Base-by-base conservation (phyloP, 2,329 filamentous ascomycete genomes). In the Venturiaceae sp. region DNA sequence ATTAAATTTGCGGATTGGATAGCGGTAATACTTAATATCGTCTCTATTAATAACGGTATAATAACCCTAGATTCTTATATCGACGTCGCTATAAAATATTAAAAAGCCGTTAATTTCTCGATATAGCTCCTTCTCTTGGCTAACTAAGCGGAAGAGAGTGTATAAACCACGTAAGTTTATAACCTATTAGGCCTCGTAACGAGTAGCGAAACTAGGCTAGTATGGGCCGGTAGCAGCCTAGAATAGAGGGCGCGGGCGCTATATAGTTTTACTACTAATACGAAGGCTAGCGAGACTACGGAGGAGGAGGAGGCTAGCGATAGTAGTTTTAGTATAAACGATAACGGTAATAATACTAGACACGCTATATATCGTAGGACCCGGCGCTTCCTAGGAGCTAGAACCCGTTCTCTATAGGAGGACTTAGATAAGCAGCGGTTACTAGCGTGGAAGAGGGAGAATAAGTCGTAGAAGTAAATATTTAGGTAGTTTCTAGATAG, bases 111-210 rank as follows among this genome's bases (percentile, higher is more conserved):
- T 28, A 21, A 57, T 57, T 32, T 68, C 67, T 16, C 69, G 60
- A 60, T 69, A 66, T 34, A 73, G 65, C 61, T 74, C 71, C 44
- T 73, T 67, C 55, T 54, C 13, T n/a, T 39, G 44, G 53, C 70
- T 72, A 61, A 72, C 69, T 16, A 74, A 61, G 54, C 73, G 72
- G 44, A 73, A 73, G 21, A 46, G 41, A 3, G 4, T 13, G 8
- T 2, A 1, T 11, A 13, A 8, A 46, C 1, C 41, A 13, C 41
- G 19, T 26, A 46, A 26, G 5, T 39, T 39, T 39, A n/a, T n/a
- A n/a, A 39, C 36, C 36, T n/a, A 39, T 39, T n/a, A 39, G 36
- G 36, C 36, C 36, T n/a, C 36, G 36, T 39, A 39, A n/a, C 36
- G 11, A 39, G 36, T n/a, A 39, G 11, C 36, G 36, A 39, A 39